These are phyloP conservation scores for Dacryopinax spathularia DNA, from an alignment of 768 basidiomycete species.

Conservation along the genomic window DNA sequence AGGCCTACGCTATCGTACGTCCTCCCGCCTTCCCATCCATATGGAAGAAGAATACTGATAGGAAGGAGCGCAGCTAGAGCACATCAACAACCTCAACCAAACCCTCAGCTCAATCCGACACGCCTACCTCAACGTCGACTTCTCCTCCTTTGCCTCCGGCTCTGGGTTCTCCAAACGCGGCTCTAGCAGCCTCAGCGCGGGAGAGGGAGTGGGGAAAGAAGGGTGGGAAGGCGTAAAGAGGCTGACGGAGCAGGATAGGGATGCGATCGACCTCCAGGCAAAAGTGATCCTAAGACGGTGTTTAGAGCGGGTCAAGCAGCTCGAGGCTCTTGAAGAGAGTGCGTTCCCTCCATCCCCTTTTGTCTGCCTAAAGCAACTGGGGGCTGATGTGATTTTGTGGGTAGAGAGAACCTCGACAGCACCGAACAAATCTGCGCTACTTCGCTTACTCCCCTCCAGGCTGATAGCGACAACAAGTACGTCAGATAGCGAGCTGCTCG, in stretches of 20 bases:
- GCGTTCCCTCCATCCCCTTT: conserved; percentile 23
- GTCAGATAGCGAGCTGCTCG: conserved; percentile 52
- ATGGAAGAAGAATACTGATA: conserved; percentile 5
- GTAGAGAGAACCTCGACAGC: conserved; percentile 49
- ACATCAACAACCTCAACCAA: conserved; percentile 51
- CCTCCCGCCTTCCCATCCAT: conserved; percentile 17
- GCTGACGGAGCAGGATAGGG: conserved; percentile 79
- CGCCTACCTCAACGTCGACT: conserved; percentile 73
- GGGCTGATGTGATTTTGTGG: conserved; percentile 36
- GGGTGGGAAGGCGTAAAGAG: conserved; percentile 52
- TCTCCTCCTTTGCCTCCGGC: conserved; percentile 33
- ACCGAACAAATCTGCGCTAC: conserved; percentile 38
- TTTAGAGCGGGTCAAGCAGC: conserved; percentile 69
- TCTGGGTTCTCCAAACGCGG: too few species aligned
- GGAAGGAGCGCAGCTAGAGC: conserved; percentile 40
- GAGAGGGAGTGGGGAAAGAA: conserved; percentile 33
- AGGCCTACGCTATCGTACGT: conserved; percentile 58
- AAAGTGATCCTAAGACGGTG: conserved; percentile 73
- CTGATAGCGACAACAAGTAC: conserved; percentile 41
- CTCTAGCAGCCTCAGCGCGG: conserved; percentile 39
- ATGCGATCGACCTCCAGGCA: conserved; percentile 89
- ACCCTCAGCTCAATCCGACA: conserved; percentile 67
- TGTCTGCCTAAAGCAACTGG: conserved; percentile 11
- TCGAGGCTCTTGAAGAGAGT: conserved; percentile 87
- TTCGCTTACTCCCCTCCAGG: conserved; percentile 57